These are phyloP conservation scores for Vitis hybrid DNA, from an alignment of 177 flowering plant genomes.

Conservation along the genomic window DNA sequence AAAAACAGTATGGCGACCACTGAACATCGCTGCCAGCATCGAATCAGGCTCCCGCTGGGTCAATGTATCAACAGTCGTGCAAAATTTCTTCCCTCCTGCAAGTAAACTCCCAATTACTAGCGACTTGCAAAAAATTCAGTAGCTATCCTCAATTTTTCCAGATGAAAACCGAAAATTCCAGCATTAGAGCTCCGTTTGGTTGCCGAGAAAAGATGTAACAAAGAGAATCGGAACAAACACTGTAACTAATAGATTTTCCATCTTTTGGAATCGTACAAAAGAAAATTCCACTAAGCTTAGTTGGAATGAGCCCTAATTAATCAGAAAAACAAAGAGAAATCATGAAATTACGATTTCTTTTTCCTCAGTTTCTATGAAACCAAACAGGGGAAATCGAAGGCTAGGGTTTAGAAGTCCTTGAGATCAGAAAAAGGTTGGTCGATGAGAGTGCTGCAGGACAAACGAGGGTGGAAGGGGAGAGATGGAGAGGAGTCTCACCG, in stretches of 20 bases:
- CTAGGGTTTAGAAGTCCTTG: neutral
- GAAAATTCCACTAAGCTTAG: neutral
- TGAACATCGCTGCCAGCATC: slow-evolving; percentile 98
- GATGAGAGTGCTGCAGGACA: neutral
- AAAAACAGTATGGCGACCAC: slow-evolving; percentile 76
- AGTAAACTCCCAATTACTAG: neutral
- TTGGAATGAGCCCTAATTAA: too few species aligned
- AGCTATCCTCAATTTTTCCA: neutral
- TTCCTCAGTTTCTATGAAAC: too few species aligned
- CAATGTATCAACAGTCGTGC: slow-evolving; percentile 77
- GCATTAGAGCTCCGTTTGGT: neutral
- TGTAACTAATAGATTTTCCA: neutral
- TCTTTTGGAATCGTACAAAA: neutral
- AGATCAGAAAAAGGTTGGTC: neutral
- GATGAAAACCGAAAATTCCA: neutral
- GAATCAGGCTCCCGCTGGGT: slow-evolving; percentile 92
- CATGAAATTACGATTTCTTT: too few species aligned
- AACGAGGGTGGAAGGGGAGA: neutral
- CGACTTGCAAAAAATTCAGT: neutral
- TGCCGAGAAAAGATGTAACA: neutral
- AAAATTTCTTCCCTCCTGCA: slow-evolving; percentile 87
- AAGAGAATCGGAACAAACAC: neutral
- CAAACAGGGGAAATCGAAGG: too few species aligned
- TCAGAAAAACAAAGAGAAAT: too few species aligned
- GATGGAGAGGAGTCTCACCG: slow-evolving; percentile 35